Evolutionary conservation across 495 filamentous ascomycete species (phyloP).

Genomic region (Daldinia grandis): DNA sequence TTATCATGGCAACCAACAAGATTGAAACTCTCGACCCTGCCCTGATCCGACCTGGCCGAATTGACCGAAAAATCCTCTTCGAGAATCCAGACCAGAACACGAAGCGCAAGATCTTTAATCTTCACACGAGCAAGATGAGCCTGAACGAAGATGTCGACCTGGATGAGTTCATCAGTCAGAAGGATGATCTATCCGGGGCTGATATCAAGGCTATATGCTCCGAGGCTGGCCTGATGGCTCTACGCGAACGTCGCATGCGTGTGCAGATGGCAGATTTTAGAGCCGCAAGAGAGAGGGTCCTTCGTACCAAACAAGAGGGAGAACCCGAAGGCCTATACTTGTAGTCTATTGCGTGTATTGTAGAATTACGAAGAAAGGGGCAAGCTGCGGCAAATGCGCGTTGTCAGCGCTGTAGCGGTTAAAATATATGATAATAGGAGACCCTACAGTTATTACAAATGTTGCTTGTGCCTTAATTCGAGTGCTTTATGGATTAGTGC

Average conservation of each 20-base stretch:
- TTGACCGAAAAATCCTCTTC: conserved; percentile 98
- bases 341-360: conserved; percentile 61
- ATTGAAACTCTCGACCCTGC: conserved; percentile 98
- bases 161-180: conserved; percentile 98
- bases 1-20: conserved; percentile 99
- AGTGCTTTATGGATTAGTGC: not conserved
- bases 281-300: conserved; percentile 86
- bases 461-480: not conserved
- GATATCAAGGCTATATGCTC: conserved; percentile 99
- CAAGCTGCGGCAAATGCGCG: not conserved
- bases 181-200: conserved; percentile 96
- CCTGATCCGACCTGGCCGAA: conserved; percentile 95
- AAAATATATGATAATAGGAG: conserved; percentile 27
- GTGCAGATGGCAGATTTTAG: conserved; percentile 99
- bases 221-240: conserved; percentile 93
- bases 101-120: conserved; percentile 99
- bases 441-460: not conserved
- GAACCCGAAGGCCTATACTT: conserved; percentile 98
- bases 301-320: conserved; percentile 99
- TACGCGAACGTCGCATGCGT: conserved; percentile 95
- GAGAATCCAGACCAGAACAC: conserved; percentile 99
- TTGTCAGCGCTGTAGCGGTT: conserved; percentile 6
- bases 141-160: conserved; percentile 94
- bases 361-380: conserved; percentile 1
- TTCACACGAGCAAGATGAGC: conserved; percentile 99